phyloP scores from a whole-genome alignment of 106 monocot genomes.

The Alisma plantagoaquatica region DNA sequence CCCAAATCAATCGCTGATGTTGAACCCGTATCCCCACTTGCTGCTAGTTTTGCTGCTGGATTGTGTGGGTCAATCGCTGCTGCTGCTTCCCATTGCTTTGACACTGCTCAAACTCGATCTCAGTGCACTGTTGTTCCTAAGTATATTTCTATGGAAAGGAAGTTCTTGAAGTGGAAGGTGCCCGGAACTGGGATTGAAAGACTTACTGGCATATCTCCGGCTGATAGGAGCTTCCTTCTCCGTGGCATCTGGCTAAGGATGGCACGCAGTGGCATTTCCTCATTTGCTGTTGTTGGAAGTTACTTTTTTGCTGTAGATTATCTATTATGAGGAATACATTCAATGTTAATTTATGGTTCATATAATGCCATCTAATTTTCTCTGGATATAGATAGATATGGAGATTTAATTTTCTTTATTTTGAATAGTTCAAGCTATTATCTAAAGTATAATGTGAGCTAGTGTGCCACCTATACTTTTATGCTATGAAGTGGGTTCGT shows the following conservation, averaged over 20 bases:
- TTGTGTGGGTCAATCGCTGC: constrained; percentile 81
- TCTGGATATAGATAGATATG: too few species aligned
- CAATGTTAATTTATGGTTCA: too few species aligned
- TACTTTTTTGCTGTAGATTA: constrained; percentile 59
- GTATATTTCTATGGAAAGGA: constrained; percentile 87
- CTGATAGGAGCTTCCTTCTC: constrained; percentile 57
- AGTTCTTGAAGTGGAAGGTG: constrained; percentile 65
- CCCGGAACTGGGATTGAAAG: constrained; percentile 84
- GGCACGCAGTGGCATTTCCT: constrained; percentile 65
- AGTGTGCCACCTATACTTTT: too few species aligned
- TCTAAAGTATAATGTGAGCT: too few species aligned
- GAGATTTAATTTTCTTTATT: too few species aligned
- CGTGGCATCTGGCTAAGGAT: constrained; percentile 75
- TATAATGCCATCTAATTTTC: too few species aligned
- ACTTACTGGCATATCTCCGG: constrained; percentile 68
- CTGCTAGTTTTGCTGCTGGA: constrained; percentile 76
- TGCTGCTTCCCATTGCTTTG: constrained; percentile 86
- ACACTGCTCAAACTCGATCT: constrained; percentile 76
- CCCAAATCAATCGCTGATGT: constrained; percentile 75
- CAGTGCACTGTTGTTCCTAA: constrained; percentile 76
- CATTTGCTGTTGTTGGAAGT: constrained; percentile 66
- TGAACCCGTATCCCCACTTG: constrained; percentile 65
- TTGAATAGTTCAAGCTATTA: too few species aligned
- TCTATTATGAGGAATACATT: constrained; percentile 20
- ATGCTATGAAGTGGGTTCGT: too few species aligned